Evolutionary conservation across 164 flowering plant genomes (phyloP), one percentile per base, ranked within the genome.

Genomic region (Malania oleifera): DNA sequence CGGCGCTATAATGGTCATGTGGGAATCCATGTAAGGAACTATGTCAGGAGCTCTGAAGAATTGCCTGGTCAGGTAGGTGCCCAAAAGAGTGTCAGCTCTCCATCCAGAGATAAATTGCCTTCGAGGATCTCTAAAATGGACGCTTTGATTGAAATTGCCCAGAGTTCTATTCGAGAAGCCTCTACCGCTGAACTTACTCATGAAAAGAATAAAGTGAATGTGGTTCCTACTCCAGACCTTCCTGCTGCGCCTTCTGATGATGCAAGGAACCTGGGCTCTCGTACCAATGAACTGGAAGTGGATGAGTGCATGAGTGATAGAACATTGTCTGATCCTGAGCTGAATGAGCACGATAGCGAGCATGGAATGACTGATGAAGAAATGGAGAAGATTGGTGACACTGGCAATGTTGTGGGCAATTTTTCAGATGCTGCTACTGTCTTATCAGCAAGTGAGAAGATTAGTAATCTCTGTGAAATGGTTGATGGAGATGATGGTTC

Each of bases 1-100:
- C 82, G 75, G 23, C 80, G 83, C 11, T 85, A 85, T 58, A 80
- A 75, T 75, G 83, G 89, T 52, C 91, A 90, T 81, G 92, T 87
- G 5, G 95, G 89, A 20, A 68, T 72, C 35, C 95, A 89, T 65
- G 85, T 83, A 49, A 81, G 80, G 53, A 79, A 75, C 67, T 70
- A 71, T 70, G 80, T 65, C 34, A 77, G 66, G 62, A 73, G 68
- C 18, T 67, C 74, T 53, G 81, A 72, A 57, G 81, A 78, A 29
- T 49, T 57, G 18, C 67, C 76, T 23, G 76, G 65, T 69, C 67
- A 58, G 31, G 58, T 54, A 19, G 59, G 54, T 67, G 52, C 49
- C 50, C 67, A 65, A 35, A 68, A 59, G 49, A 67, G 37, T 34
- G 29, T 53, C 29, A 72, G 73, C 7, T 60, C 69, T 49, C 69